phyloP scores from a whole-genome alignment of 2,329 filamentous ascomycete genomes.

The Exophiala phaeomuriformis region DNA sequence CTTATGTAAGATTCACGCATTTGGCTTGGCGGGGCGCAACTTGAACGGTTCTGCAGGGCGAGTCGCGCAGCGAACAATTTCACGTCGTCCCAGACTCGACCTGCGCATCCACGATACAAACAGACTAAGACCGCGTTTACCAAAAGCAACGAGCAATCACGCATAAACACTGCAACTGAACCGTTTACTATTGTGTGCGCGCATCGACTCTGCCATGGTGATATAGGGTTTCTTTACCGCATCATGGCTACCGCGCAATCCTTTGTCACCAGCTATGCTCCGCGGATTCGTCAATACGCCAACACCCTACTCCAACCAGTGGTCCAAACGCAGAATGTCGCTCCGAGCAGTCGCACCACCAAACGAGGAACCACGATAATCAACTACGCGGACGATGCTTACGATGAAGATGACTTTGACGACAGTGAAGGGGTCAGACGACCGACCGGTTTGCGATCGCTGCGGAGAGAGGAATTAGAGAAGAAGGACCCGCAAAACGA shows the following conservation, averaged over 20 bases:
- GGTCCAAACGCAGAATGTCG: conserved; percentile 60
- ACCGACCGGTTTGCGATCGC: conserved; percentile 73
- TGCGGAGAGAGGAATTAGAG: conserved; percentile 67
- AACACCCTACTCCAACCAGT: conserved; percentile 87
- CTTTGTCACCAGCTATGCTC: conserved; percentile 85
- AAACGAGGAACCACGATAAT: conserved; percentile 95
- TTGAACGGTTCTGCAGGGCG: neutral
- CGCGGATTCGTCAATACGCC: conserved; percentile 79
- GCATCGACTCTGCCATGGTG: conserved; percentile 5
- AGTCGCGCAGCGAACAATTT: neutral
- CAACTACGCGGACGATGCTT: conserved; percentile 96
- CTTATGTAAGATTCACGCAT: conserved; percentile 2
- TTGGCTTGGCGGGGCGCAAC: neutral
- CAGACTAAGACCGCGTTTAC: neutral
- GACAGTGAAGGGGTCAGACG: conserved; percentile 61
- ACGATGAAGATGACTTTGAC: conserved; percentile 62
- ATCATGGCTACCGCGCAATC: conserved; percentile 63
- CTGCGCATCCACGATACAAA: neutral
- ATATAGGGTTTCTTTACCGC: neutral
- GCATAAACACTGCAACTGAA: neutral
- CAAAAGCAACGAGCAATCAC: neutral
- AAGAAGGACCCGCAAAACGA: conserved; percentile 60
- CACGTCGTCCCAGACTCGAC: neutral
- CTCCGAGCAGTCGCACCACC: conserved; percentile 71
- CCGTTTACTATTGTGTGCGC: neutral